Conservation (phyloP, 371 early-diverging fungal genomes). For the Lichtheimia hyalospora region DNA sequence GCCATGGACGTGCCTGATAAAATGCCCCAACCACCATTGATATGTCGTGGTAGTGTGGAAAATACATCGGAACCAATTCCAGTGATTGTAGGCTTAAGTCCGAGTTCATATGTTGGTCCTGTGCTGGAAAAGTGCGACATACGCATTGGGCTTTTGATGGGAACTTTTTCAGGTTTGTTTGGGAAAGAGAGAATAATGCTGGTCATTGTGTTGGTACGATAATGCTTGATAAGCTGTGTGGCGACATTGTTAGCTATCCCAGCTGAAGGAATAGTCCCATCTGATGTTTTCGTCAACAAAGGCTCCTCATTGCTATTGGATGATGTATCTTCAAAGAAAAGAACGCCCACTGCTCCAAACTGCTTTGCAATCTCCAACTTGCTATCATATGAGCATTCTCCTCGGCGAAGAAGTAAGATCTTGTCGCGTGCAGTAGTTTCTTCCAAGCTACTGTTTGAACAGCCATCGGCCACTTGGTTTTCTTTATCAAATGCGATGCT, state of each 20-base stretch:
- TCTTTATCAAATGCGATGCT: conserved; percentile 10
- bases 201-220: not conserved
- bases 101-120: conserved; percentile 44
- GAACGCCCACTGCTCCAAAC: conserved; percentile 50
- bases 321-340: conserved; percentile 42
- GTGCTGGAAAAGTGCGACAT: conserved; percentile 52
- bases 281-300: conserved; percentile 10
- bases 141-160: too few relatives aligned
- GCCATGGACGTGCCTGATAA: conserved; percentile 73
- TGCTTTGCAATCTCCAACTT: conserved; percentile 37
- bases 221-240: conserved; percentile 9
- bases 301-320: not conserved
- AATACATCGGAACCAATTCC: conserved; percentile 72
- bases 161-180: not conserved
- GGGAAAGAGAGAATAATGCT: not conserved
- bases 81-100: conserved; percentile 56
- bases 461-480: conserved; percentile 2
- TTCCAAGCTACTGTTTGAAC: not conserved
- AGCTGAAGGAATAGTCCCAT: conserved; percentile 36
- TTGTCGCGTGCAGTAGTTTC: conserved; percentile 21
- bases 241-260: conserved; percentile 33
- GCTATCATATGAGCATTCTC: conserved; percentile 49
- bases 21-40: conserved; percentile 51
- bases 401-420: conserved; percentile 51
- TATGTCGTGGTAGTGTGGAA: conserved; percentile 57